Evolutionary conservation across 1,139 yeast genomes (phyloP).

Genomic region (Pichiaceae sp.): DNA sequence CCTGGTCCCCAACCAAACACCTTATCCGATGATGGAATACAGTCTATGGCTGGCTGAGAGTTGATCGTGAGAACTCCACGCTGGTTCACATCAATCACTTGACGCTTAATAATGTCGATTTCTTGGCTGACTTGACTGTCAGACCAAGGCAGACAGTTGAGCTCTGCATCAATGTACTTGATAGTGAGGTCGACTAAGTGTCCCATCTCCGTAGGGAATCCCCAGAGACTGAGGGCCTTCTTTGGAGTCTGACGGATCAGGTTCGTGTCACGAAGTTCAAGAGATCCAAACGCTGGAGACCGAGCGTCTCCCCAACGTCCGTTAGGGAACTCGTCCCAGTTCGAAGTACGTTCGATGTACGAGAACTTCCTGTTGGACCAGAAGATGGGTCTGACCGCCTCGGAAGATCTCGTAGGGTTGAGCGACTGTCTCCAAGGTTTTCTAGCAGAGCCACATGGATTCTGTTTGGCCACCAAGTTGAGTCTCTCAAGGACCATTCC

Average conservation of each 20-base stretch:
- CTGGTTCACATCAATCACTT: constrained; percentile 54
- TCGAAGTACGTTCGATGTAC: constrained; percentile 81
- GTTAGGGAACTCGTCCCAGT: constrained; percentile 97
- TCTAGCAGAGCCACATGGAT: constrained; percentile 11
- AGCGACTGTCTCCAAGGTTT: constrained; percentile 90
- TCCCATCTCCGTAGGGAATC: constrained; percentile 51
- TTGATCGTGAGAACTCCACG: constrained; percentile 74
- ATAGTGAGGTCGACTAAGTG: constrained; percentile 60
- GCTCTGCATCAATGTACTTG: constrained; percentile 58
- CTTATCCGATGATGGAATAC: constrained; percentile 61
- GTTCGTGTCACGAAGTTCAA: constrained; percentile 71
- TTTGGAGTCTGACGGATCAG: constrained; percentile 72
- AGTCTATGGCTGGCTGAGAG: constrained; percentile 92
- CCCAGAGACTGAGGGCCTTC: constrained; percentile 82
- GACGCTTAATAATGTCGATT: constrained; percentile 52
- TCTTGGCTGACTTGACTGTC: constrained; percentile 83
- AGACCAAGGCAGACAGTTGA: constrained; percentile 87
- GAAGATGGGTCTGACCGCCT: constrained; percentile 86
- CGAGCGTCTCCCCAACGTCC: constrained; percentile 97
- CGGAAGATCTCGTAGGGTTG: constrained; percentile 73
- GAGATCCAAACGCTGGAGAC: constrained; percentile 93
- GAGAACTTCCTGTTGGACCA: constrained; percentile 95
- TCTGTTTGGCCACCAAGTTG: constrained; percentile 36
- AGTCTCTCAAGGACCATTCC: constrained; percentile 78
- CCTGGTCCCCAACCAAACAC: constrained; percentile 94